A percentile compares a stretch with the other conserved stretches of the same genome.
phyloP scores from a whole-genome alignment of 805 yeast species.

The Isabelozyma gotoi region DNA sequence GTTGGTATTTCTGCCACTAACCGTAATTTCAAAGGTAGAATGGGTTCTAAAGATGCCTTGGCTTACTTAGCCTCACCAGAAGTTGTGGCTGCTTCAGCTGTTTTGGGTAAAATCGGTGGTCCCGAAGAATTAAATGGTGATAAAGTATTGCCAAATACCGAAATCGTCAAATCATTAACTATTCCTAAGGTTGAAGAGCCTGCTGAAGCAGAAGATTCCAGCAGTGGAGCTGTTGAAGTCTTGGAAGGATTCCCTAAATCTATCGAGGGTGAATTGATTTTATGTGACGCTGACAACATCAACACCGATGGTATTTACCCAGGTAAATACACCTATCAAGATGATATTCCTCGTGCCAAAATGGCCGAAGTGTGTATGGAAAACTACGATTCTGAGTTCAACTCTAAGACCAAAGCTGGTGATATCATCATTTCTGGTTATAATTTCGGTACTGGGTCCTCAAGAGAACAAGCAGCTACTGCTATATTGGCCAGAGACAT shows the following conservation, averaged over 20 bases:
- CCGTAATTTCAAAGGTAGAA: slow-evolving; percentile 97
- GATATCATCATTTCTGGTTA: slow-evolving; percentile 91
- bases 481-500: slow-evolving; percentile 92
- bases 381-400: slow-evolving; percentile 91
- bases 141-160: slow-evolving; percentile 43
- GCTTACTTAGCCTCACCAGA: slow-evolving; percentile 97
- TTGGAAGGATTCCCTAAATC: slow-evolving; percentile 88
- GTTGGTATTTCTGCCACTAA: slow-evolving; percentile 98
- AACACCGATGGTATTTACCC: slow-evolving; percentile 99
- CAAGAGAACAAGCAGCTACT: slow-evolving; percentile 99
- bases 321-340: slow-evolving; percentile 98
- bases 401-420: slow-evolving; percentile 74
- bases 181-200: slow-evolving; percentile 22
- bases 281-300: slow-evolving; percentile 95
- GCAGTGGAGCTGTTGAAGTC: slow-evolving; percentile 58
- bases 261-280: slow-evolving; percentile 86
- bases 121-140: slow-evolving; percentile 80
- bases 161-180: slow-evolving; percentile 46
- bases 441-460: slow-evolving; percentile 98
- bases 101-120: slow-evolving; percentile 89
- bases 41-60: slow-evolving; percentile 96
- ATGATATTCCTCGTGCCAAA: slow-evolving; percentile 88
- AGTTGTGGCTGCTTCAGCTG: slow-evolving; percentile 97
- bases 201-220: slow-evolving; percentile 26
- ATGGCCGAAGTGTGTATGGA: slow-evolving; percentile 99